Percentiles rank a stretch among this genome's conserved stretches.
Evolutionary conservation across 371 early-diverging fungal species (phyloP).

Genomic region (Dinochytrium kinnereticum): DNA sequence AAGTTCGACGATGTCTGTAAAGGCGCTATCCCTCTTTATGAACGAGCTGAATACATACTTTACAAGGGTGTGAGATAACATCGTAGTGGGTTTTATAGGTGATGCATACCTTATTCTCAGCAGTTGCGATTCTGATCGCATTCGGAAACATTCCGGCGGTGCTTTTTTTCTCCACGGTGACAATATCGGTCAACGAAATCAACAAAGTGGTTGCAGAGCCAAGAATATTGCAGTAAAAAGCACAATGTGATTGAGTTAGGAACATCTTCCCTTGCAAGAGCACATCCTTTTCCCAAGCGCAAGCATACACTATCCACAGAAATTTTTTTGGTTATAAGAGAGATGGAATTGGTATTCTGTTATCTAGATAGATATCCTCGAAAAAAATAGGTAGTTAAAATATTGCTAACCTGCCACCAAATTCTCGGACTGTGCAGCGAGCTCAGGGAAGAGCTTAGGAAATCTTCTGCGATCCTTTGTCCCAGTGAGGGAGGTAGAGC

Average conservation of each 20-base stretch:
- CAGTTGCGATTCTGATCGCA: conserved; percentile 49
- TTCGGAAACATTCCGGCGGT: conserved; percentile 64
- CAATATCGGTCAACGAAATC: conserved; percentile 50
- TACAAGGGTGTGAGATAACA: neutral
- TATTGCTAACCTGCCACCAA: neutral
- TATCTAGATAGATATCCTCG: neutral
- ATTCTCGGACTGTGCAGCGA: neutral
- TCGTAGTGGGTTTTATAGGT: neutral
- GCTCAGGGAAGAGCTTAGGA: neutral
- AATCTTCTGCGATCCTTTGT: conserved; percentile 1
- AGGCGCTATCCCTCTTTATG: conserved; percentile 49
- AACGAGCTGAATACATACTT: conserved; percentile 49
- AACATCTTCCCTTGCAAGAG: conserved; percentile 65
- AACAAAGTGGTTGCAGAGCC: conserved; percentile 52
- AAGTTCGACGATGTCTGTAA: conserved; percentile 37
- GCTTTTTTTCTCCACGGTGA: conserved; percentile 56
- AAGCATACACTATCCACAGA: conserved; percentile 37
- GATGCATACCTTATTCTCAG: conserved; percentile 28
- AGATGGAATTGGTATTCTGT: neutral
- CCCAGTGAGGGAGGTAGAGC: conserved; percentile 3
- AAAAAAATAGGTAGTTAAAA: neutral
- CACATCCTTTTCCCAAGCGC: conserved; percentile 62
- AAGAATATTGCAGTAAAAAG: conserved; percentile 62
- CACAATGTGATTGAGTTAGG: conserved; percentile 48
- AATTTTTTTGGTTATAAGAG: neutral